Evolutionary conservation across 805 yeast species (phyloP).

Genomic region (Kodamaea kakaduensis): DNA sequence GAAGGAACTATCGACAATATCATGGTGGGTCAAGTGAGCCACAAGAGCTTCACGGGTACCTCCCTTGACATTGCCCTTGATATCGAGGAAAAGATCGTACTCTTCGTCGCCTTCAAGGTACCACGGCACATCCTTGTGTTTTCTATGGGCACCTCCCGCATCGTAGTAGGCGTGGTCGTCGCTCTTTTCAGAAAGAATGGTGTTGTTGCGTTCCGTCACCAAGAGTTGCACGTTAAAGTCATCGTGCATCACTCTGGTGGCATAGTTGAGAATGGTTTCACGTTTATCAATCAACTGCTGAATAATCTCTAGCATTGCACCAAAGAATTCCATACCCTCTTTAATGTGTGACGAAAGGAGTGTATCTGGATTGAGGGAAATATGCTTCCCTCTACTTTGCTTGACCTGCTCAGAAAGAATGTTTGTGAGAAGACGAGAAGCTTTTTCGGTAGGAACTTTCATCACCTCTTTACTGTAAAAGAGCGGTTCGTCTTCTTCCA

Average conservation of each 20-base stretch:
- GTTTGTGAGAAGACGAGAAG: slow-evolving; percentile 45
- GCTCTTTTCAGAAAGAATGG: slow-evolving; percentile 32
- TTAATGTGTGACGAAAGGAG: slow-evolving; percentile 35
- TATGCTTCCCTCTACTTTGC: slow-evolving; percentile 28
- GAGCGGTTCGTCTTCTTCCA: slow-evolving; percentile 51
- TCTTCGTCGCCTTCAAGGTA: slow-evolving; percentile 66
- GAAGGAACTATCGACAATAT: slow-evolving; percentile 55
- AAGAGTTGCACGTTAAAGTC: slow-evolving; percentile 60
- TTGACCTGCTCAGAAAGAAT: slow-evolving; percentile 47
- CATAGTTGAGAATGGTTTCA: slow-evolving; percentile 64
- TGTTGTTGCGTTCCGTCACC: slow-evolving; percentile 44
- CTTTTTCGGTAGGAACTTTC: slow-evolving; percentile 44
- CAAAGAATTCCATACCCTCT: slow-evolving; percentile 33
- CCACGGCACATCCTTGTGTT: slow-evolving; percentile 57
- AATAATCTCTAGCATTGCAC: slow-evolving; percentile 38
- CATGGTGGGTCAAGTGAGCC: slow-evolving; percentile 77
- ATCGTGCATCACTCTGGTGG: slow-evolving; percentile 74
- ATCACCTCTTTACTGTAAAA: slow-evolving; percentile 37
- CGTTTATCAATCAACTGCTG: slow-evolving; percentile 65
- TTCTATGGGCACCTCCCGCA: slow-evolving; percentile 28
- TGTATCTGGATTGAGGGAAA: slow-evolving; percentile 38
- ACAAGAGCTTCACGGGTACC: slow-evolving; percentile 77
- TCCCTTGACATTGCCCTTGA: slow-evolving; percentile 72
- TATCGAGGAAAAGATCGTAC: slow-evolving; percentile 51
- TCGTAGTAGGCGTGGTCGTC: slow-evolving; percentile 34